These are phyloP conservation scores for Fusarium graminum DNA, from an alignment of 2,329 filamentous ascomycete genomes.

Conservation along the genomic window DNA sequence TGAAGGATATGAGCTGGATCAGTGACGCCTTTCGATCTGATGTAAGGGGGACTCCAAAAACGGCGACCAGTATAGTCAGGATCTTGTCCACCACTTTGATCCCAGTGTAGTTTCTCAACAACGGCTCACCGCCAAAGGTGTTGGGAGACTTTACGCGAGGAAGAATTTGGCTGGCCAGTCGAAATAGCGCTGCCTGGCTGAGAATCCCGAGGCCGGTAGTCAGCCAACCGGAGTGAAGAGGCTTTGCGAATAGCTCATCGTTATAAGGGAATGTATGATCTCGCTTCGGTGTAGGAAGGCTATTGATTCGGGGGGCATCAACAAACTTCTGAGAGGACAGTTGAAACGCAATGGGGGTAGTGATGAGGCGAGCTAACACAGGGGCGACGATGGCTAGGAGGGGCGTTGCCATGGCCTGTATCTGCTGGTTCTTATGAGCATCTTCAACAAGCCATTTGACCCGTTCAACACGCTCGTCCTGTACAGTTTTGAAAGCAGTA, in stretches of 20 bases:
- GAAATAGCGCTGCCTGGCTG: neutral
- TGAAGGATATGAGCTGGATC: neutral
- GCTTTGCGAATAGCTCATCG: neutral
- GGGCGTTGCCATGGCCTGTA: conserved; percentile 4
- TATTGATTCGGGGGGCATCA: neutral
- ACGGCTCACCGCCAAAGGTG: neutral
- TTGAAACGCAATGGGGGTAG: fast-evolving
- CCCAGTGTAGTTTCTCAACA: neutral
- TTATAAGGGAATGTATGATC: neutral
- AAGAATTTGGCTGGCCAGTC: fast-evolving
- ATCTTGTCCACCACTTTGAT: neutral
- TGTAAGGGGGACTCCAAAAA: neutral
- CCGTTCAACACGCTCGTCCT: neutral
- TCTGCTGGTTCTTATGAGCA: neutral
- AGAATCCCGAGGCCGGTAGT: fast-evolving
- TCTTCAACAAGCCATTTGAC: conserved; percentile 3
- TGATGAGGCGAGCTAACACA: neutral
- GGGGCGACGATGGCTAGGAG: neutral
- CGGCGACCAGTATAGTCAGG: neutral
- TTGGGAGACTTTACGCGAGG: fast-evolving
- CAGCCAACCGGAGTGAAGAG: neutral
- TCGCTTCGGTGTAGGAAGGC: neutral
- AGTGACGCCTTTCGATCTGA: fast-evolving
- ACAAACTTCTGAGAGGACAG: fast-evolving
- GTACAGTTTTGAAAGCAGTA: neutral